Base-by-base conservation (phyloP, 2,329 filamentous ascomycete species). In the Ceratocystis papillata region DNA sequence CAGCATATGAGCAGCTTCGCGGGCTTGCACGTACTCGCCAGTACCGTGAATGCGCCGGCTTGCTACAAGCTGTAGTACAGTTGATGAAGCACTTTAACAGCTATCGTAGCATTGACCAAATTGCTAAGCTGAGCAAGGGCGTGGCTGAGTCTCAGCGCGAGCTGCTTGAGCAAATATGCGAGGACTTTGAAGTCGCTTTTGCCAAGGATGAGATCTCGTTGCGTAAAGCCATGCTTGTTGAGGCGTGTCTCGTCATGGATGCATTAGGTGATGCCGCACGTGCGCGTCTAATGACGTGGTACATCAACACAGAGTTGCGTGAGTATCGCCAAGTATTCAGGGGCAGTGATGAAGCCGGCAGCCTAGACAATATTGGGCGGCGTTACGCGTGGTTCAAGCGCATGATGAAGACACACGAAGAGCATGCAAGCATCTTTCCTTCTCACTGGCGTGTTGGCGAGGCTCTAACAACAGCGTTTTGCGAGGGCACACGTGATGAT, bases 71-170 rank as follows among this genome's bases (percentile, higher is more conserved):
- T 8, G 94, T 99, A 41, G 83, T 99, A 67, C 94, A 99, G 81
- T 85, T 99, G 59, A 96, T 97, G 89, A 89, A 89, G 70, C 92
- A 99, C 77, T 99, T 99, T 82, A 96, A 96, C 78, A 95, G 90
- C 76, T 99, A 97, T 75, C 82, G 94, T 67, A 96, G 91, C 71
- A 97, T 99, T 71, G 93, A 97, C 74, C 94, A 99, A 80, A 97
- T 99, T 73, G 94, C 94, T 33, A 89, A 89, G 0, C 80, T 99
- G 69, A 96, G 90, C 73, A 86, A 90, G 63, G 96, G 95, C 72
- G 94, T 99, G 45, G 88, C 91, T 5, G 94, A 97, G 71, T 81
- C 99, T 69, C 94, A 99, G 77, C 81, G 92, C 68, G 92, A 96
- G 75, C 78, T 99, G 67, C 78, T 96, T 67, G 94, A 99, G 77